A percentile compares a stretch with the other conserved stretches of the same genome.
Evolutionary conservation across 192 early-diverging fungal species (phyloP).

Genomic region (Obelidium mucronatum): DNA sequence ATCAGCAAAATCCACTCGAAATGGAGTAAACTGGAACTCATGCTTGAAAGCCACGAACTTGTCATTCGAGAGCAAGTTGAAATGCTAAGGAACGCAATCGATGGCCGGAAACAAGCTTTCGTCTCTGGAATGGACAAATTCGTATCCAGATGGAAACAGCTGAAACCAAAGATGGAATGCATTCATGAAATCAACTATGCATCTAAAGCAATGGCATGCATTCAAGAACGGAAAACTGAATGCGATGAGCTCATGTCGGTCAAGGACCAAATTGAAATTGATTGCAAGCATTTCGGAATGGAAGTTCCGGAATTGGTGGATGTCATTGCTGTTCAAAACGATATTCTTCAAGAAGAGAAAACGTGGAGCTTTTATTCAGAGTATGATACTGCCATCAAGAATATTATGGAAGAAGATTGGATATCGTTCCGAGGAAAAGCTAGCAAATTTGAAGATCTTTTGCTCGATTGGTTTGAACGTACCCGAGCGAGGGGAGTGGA

Average conservation of each 20-base stretch:
- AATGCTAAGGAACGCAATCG: slow-evolving; percentile 54
- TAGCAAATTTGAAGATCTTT: slow-evolving; percentile 54
- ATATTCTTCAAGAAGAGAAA: slow-evolving; percentile 40
- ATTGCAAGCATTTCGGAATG: slow-evolving; percentile 59
- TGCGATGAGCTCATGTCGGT: slow-evolving; percentile 48
- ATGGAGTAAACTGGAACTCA: slow-evolving; percentile 63
- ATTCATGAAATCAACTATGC: slow-evolving; percentile 36
- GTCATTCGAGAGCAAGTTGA: slow-evolving; percentile 69
- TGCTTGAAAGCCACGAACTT: slow-evolving; percentile 66
- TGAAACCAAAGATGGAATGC: slow-evolving; percentile 55
- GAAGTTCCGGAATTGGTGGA: slow-evolving; percentile 43
- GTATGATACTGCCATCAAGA: slow-evolving; percentile 38
- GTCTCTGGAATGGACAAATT: slow-evolving; percentile 57
- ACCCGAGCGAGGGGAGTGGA: slow-evolving; percentile 43
- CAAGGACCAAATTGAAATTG: slow-evolving; percentile 49
- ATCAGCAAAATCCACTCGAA: slow-evolving; percentile 49
- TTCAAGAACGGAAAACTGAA: slow-evolving; percentile 54
- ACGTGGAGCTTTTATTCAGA: slow-evolving; percentile 54
- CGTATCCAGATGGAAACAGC: slow-evolving; percentile 55
- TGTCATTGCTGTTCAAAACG: slow-evolving; percentile 39
- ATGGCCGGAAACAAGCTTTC: slow-evolving; percentile 49
- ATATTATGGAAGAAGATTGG: slow-evolving; percentile 57
- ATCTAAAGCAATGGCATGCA: slow-evolving; percentile 44
- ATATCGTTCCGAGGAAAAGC: slow-evolving; percentile 56
- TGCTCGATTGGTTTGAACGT: slow-evolving; percentile 51